A percentile compares a stretch with the other conserved stretches of the same genome.
These are phyloP conservation scores for Rasamsonia emersonii DNA, from an alignment of 2,329 filamentous ascomycete species.

Conservation along the genomic window DNA sequence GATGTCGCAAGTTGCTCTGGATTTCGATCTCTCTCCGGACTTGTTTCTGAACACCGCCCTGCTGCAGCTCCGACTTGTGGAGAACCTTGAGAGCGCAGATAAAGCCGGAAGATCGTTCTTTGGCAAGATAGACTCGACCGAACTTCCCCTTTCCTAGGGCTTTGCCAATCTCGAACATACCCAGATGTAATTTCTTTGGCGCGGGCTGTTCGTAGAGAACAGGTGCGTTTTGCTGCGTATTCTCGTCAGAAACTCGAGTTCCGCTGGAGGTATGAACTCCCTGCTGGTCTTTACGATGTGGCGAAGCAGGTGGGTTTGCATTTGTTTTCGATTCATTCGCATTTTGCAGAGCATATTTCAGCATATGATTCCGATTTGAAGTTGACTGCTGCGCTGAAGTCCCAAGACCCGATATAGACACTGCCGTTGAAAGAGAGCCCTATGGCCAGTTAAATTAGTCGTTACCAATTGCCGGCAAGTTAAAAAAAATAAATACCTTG, in stretches of 20 bases:
- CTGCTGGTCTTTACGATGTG: constrained; percentile 54
- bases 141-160: constrained; percentile 84
- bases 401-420: constrained; percentile 41
- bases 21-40: constrained; percentile 84
- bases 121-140: constrained; percentile 74
- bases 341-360: constrained; percentile 77
- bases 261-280: constrained; percentile 20
- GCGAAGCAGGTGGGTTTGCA: constrained; percentile 46
- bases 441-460: constrained; percentile 19
- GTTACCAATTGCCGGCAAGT: constrained; percentile 1
- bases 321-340: constrained; percentile 57
- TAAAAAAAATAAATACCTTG: constrained; percentile 52
- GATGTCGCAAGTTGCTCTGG: constrained; percentile 76
- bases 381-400: constrained; percentile 37
- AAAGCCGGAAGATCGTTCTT: constrained; percentile 69
- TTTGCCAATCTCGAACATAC: constrained; percentile 90
- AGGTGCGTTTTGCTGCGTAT: constrained; percentile 26
- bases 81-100: constrained; percentile 81
- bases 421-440: constrained; percentile 39
- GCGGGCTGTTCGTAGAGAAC: constrained; percentile 50
- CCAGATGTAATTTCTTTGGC: constrained; percentile 64
- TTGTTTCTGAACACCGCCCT: constrained; percentile 77
- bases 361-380: constrained; percentile 65
- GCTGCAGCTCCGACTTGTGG: constrained; percentile 73
- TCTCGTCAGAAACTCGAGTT: constrained; percentile 40